Base-by-base conservation (phyloP, 176 grass and related monocot genomes). In the Oryza officinalis region DNA sequence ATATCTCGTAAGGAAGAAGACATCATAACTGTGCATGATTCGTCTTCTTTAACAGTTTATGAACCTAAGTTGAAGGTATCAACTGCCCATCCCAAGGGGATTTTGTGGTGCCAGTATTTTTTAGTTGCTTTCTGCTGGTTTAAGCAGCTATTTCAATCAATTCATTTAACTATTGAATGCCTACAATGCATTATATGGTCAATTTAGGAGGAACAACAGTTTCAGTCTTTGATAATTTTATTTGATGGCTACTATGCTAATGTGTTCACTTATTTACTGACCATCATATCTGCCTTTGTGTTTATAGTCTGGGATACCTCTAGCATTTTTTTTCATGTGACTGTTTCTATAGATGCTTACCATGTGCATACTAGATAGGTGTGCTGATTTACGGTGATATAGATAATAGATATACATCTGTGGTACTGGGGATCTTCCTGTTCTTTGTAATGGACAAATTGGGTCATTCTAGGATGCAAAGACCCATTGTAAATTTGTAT, bases 1-100 rank as follows among this genome's bases (percentile, higher is more conserved):
- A 65, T 92, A 71, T 96, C 96, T 81, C 87, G 93, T 65, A 99
- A 99, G 79, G 96, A 99, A 83, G 96, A 99, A 67, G 96, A 99
- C 33, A 95, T 95, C 73, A 90, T 99, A 87, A 79, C 78, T 3
- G 96, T 99, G 11, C 93, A 94, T 88, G 87, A 94, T 89, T 90
- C 63, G 81, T 77, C 85, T 47, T 90, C 33, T 84, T 83, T 99
- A 76, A 89, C 93, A 86, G 96, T 99, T 86, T 35, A 94, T 41
- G 96, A 99, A 79, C 96, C 96, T 81, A 99, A 96, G 81, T 83
- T 99, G 32, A 99, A 99, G 93, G 96, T 99, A 87, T 87, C 27
- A 40, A 63, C 11, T 65, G 41, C 67, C 49, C 25, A 60, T 78
- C 13, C 79, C 61, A 1, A 54, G 31, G 63, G 83, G 25, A 10